Conservation (phyloP, 805 yeast genomes). For the Blastobotrys americana region DNA sequence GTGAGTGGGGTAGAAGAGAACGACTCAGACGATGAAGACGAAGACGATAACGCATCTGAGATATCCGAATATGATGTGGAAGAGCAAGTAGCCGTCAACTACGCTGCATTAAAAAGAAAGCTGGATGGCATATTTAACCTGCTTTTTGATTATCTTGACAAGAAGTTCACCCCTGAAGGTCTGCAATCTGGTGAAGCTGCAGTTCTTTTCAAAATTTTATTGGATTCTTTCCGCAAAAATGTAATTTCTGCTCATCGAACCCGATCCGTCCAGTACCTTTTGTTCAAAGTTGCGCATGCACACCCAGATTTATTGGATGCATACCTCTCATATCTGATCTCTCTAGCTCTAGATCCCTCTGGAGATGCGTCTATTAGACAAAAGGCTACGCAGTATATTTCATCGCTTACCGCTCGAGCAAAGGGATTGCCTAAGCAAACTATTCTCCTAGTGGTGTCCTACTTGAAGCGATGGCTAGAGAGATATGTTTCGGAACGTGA, state of each 20-base stretch:
- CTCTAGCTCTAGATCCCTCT: conserved; percentile 64
- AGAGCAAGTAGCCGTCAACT: conserved; percentile 26
- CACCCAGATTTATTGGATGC: conserved; percentile 81
- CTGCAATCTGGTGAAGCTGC: conserved; percentile 59
- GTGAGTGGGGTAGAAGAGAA: conserved; percentile 29
- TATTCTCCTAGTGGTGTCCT: conserved; percentile 72
- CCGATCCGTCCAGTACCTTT: conserved; percentile 73
- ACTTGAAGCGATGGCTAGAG: conserved; percentile 75
- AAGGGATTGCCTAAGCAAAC: conserved; percentile 62
- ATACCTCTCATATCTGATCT: conserved; percentile 71
- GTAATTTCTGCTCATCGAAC: conserved; percentile 90
- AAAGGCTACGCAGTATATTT: conserved; percentile 85
- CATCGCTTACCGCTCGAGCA: conserved; percentile 87
- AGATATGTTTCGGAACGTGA: conserved; percentile 80
- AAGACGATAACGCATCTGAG: conserved; percentile 29
- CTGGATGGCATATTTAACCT: conserved; percentile 61
- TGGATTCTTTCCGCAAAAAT: conserved; percentile 71
- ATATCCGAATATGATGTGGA: conserved; percentile 30
- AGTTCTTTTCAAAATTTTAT: conserved; percentile 60
- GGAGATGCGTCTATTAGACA: conserved; percentile 69
- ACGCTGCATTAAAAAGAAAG: conserved; percentile 47
- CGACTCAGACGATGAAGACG: conserved; percentile 32
- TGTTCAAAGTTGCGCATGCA: conserved; percentile 75
- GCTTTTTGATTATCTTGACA: conserved; percentile 46
- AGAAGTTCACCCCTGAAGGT: conserved; percentile 43